phyloP scores from a whole-genome alignment of 306 rosid genomes.

The Arachis stenosperma region DNA sequence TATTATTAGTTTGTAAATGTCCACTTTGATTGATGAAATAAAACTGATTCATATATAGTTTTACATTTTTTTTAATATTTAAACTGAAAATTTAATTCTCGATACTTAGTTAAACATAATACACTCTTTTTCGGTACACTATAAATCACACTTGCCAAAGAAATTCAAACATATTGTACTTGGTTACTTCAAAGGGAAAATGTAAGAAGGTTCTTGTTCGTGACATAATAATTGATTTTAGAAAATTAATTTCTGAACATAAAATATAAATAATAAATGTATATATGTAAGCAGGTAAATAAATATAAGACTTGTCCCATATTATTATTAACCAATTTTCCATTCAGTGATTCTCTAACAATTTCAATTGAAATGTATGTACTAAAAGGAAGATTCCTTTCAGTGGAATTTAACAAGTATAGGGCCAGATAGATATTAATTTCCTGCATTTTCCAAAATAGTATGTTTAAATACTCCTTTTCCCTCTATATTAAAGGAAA shows the following conservation, averaged over 20 bases:
- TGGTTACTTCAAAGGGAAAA: not conserved
- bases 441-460: slow-evolving; percentile 4
- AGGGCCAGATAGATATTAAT: slow-evolving; percentile 11
- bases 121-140: too few species aligned
- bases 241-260: not conserved
- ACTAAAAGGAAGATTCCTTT: not conserved
- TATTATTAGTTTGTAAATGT: too few species aligned
- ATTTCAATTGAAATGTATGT: not conserved
- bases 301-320: not conserved
- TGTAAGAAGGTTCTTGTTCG: not conserved
- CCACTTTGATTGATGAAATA: too few species aligned
- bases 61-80: too few species aligned
- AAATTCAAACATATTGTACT: not conserved
- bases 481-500: not conserved
- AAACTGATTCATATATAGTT: too few species aligned
- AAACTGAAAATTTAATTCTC: too few species aligned
- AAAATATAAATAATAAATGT: not conserved
- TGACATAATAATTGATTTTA: slow-evolving; percentile 3
- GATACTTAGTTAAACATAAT: too few species aligned
- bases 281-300: not conserved
- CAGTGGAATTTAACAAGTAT: not conserved
- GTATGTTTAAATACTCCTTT: slow-evolving; percentile 9
- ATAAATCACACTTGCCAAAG: too few species aligned
- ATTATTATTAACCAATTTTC: not conserved
- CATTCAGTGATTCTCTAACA: not conserved